Base-by-base conservation (phyloP, 108 stramenopile species). In the Conticribra guillardii region DNA sequence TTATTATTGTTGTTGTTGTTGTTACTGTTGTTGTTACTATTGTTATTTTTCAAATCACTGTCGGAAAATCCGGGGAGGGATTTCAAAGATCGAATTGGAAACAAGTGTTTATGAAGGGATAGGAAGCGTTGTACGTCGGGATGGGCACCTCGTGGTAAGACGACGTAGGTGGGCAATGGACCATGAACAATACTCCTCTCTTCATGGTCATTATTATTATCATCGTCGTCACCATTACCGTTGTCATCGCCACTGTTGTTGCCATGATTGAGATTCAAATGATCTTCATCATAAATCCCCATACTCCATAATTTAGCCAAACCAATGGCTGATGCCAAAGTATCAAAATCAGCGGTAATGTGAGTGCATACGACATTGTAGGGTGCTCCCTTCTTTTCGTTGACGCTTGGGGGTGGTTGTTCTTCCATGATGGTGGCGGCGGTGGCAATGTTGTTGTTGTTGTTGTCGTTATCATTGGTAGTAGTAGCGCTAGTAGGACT, bases 91-190 rank as follows among this genome's bases (percentile, higher is more conserved):
- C 92, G 88, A 52, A 97, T 92, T 5, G 96, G 96, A 71, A 97
- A 94, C 31, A 96, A 67, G 46, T 96, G 93, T 64, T 93, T 93
- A 73, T 97, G 96, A n/a, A 96, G 75, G 0, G 90, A 86, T 28
- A 97, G 64, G 55, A 96, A 97, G 9, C 86, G 75, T 22, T 89
- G 86, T n/a, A 97, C 96, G 23, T 75, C 81, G n/a, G 96, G 96
- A 79, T 95, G 93, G 0, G 95, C 95, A 9, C 95, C 95, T n/a
- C 92, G 82, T n/a, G 96, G 96, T 22, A 97, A 66, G 7, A 93
- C 92, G 2, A 97, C 96, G 76, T 87, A 96, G 29, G 95, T 91
- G 1, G 94, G 95, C 9, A 88, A 61, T 49, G 78, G 74, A 76
- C 62, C 60, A 31, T 69, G 21, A 76, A 62, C 31, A 71, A 79